phyloP scores from a whole-genome alignment of 2,329 filamentous ascomycete species.

The Acephala macrosclerotiorum region DNA sequence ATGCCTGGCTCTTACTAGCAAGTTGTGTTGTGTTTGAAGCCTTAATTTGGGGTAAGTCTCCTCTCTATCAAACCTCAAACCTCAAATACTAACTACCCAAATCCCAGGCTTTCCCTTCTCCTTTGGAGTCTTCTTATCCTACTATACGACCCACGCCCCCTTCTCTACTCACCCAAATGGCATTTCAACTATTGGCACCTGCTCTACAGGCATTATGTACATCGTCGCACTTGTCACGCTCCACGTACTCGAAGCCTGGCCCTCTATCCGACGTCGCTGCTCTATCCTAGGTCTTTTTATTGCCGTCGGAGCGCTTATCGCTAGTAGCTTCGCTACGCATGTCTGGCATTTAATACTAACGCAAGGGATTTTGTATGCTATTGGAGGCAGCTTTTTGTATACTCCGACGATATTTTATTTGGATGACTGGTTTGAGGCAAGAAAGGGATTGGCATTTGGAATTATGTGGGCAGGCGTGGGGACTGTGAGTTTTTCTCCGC shows the following conservation, averaged over 20 bases:
- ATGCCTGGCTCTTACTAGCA: too few relatives aligned
- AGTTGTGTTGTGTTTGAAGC: too few relatives aligned
- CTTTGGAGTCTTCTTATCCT: conserved; percentile 53
- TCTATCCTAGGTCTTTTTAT: conserved; percentile 47
- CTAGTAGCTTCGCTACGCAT: conserved; percentile 51
- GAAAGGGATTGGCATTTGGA: conserved; percentile 56
- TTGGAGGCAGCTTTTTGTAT: conserved; percentile 51
- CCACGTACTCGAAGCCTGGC: conserved; percentile 38
- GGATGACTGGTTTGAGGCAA: conserved; percentile 57
- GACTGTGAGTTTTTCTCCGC: conserved; percentile 9
- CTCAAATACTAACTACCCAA: too few relatives aligned
- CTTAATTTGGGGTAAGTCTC: too few relatives aligned
- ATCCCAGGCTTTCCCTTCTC: conserved; percentile 46
- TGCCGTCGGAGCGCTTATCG: conserved; percentile 44
- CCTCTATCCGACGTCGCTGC: conserved; percentile 41
- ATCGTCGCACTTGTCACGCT: conserved; percentile 36
- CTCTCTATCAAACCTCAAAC: too few relatives aligned
- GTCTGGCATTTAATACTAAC: conserved; percentile 53
- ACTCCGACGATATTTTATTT: conserved; percentile 50
- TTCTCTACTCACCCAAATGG: conserved; percentile 47
- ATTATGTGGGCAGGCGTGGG: conserved; percentile 51
- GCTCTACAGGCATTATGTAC: conserved; percentile 42
- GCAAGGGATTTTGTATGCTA: conserved; percentile 55
- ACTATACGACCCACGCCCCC: conserved; percentile 48
- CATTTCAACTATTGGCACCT: conserved; percentile 52